Percentiles rank a stretch among this genome's conserved stretches.
Conservation (phyloP, 2,329 filamentous ascomycete genomes). For the Fusarium proliferatum region DNA sequence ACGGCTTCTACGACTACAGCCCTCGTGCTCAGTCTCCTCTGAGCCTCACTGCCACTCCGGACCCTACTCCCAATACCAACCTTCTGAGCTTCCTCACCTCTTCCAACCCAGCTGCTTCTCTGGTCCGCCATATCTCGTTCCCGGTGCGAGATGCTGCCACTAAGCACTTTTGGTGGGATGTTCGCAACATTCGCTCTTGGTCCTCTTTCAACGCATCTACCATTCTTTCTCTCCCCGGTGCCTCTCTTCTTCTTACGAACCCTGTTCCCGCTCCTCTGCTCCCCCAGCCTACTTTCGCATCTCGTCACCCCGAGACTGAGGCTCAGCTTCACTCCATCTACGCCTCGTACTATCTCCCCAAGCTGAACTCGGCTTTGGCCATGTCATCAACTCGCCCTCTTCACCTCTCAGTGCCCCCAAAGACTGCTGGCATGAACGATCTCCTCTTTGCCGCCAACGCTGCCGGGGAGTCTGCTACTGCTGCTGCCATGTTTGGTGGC, state of each 20-base stretch:
- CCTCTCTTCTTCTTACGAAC: constrained; percentile 77
- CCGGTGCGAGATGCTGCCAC: constrained; percentile 72
- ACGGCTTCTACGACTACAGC: constrained; percentile 58
- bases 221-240: constrained; percentile 78
- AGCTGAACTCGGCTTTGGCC: constrained; percentile 85
- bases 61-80: constrained; percentile 70
- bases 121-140: constrained; percentile 83
- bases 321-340: constrained; percentile 79
- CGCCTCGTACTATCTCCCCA: constrained; percentile 81
- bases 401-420: constrained; percentile 59
- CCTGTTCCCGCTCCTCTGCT: constrained; percentile 72
- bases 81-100: constrained; percentile 82
- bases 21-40: constrained; percentile 60
- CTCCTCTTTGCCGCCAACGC: constrained; percentile 75
- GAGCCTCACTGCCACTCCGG: constrained; percentile 55
- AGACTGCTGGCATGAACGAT: constrained; percentile 55
- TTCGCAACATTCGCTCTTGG: constrained; percentile 89
- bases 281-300: constrained; percentile 65
- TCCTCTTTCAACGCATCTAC: constrained; percentile 78
- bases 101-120: constrained; percentile 82
- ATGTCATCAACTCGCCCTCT: constrained; percentile 77
- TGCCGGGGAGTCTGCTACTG: constrained; percentile 66
- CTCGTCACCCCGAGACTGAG: constrained; percentile 82
- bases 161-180: constrained; percentile 96
- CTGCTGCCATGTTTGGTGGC: constrained; percentile 61